Conservation (phyloP, 306 rosid species). For the Crotalaria pallida region DNA sequence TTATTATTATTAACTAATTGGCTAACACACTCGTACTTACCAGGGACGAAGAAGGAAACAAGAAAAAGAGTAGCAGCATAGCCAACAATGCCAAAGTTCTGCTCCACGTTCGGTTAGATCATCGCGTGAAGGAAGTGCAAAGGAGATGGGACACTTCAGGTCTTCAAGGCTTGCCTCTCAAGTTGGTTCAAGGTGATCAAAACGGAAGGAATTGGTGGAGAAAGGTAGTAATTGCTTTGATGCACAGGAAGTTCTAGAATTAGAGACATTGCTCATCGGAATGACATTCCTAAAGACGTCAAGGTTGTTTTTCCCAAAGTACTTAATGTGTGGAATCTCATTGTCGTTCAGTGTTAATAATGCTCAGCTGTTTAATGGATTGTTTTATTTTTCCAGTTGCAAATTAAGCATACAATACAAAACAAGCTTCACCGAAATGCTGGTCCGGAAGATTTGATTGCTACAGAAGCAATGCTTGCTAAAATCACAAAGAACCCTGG, state of each 20-base stretch:
- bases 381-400: slow-evolving; percentile 53
- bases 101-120: too few relatives aligned
- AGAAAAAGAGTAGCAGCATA: too few relatives aligned
- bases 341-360: too few relatives aligned
- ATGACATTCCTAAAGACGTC: slow-evolving; percentile 93
- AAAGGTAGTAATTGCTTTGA: slow-evolving; percentile 45
- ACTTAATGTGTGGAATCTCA: too few relatives aligned
- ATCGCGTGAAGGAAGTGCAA: slow-evolving; percentile 39
- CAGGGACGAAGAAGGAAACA: too few relatives aligned
- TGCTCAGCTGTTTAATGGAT: slow-evolving; percentile 46
- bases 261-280: slow-evolving; percentile 96
- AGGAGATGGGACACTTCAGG: slow-evolving; percentile 67
- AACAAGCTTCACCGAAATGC: slow-evolving; percentile 98
- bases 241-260: slow-evolving; percentile 74
- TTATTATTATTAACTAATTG: too few relatives aligned
- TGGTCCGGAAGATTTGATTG: slow-evolving; percentile 96
- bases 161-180: too few relatives aligned
- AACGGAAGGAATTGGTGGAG: slow-evolving; percentile 88
- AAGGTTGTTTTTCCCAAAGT: too few relatives aligned
- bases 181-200: too few relatives aligned
- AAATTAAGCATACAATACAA: slow-evolving; percentile 95
- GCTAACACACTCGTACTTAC: too few relatives aligned
- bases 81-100: too few relatives aligned
- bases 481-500: too few relatives aligned
- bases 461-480: slow-evolving; percentile 97